phyloP scores from a whole-genome alignment of 2,329 filamentous ascomycete species.

The Colletotrichum kahawae region DNA sequence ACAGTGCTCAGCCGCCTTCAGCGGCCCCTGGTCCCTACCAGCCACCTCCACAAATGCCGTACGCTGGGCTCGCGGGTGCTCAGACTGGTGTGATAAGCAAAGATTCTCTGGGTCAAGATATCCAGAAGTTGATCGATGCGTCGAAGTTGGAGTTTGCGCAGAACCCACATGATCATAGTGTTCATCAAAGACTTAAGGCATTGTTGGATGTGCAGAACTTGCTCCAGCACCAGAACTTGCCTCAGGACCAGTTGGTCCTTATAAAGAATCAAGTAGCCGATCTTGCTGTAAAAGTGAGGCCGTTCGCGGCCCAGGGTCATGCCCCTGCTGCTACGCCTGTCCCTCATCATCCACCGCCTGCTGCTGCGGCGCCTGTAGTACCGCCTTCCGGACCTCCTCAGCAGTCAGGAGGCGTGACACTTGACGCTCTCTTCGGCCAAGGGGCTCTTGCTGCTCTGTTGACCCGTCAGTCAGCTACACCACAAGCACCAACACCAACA shows the following conservation, averaged over 20 bases:
- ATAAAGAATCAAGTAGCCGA: constrained; percentile 86
- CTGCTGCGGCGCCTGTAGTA: constrained; percentile 37
- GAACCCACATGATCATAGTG: constrained; percentile 76
- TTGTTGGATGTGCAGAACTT: constrained; percentile 84
- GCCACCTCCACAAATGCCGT: constrained; percentile 43
- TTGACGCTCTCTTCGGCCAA: constrained; percentile 64
- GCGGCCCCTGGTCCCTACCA: constrained; percentile 45
- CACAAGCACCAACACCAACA: constrained; percentile 53
- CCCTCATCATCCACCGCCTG: constrained; percentile 36
- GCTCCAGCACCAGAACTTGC: constrained; percentile 78
- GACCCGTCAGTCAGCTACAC: constrained; percentile 56
- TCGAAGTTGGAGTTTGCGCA: constrained; percentile 77
- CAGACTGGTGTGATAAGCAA: constrained; percentile 58
- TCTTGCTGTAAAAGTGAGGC: constrained; percentile 70
- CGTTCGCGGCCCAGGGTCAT: constrained; percentile 45
- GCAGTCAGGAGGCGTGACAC: constrained; percentile 42
- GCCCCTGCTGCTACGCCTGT: constrained; percentile 45
- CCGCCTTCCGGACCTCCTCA: constrained; percentile 30
- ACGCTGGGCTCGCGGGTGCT: constrained; percentile 35
- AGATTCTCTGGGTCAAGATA: constrained; percentile 81
- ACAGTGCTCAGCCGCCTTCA: constrained; percentile 42
- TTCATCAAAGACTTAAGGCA: constrained; percentile 82
- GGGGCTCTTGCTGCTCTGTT: constrained; percentile 65
- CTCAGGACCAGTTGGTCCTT: constrained; percentile 80
- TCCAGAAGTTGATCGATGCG: constrained; percentile 76